Conservation (phyloP, 176 grass and related monocot species). For the Zoysia pacifica region DNA sequence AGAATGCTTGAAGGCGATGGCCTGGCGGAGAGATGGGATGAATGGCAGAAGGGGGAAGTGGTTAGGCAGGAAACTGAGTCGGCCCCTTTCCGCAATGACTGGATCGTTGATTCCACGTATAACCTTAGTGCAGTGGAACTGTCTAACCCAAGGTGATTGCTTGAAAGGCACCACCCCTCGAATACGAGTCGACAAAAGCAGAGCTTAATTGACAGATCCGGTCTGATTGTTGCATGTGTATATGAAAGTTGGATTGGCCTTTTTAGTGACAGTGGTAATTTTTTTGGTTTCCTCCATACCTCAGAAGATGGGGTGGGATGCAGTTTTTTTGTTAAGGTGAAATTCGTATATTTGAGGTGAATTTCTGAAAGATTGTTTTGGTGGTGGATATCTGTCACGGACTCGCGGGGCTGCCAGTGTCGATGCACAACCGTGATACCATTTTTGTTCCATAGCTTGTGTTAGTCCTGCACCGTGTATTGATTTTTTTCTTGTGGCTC, state of each 20-base stretch:
- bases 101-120: conserved; percentile 62
- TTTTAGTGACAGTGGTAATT: background rate
- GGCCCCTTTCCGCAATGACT: conserved; percentile 40
- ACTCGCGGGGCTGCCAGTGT: conserved; percentile 14
- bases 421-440: background rate
- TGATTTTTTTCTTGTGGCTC: too few relatives aligned
- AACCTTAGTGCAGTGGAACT: conserved; percentile 61
- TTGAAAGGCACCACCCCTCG: conserved; percentile 11
- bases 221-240: conserved; percentile 50
- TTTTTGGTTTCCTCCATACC: conserved; percentile 25
- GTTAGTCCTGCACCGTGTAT: background rate
- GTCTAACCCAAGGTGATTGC: conserved; percentile 65
- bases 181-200: background rate
- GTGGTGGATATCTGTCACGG: background rate
- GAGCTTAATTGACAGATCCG: conserved; percentile 31
- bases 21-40: conserved; percentile 68
- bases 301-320: conserved; percentile 35
- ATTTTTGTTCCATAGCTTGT: background rate
- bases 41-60: conserved; percentile 82
- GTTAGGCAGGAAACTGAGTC: conserved; percentile 50
- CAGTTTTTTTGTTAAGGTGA: conserved; percentile 21
- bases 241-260: conserved; percentile 48
- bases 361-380: conserved; percentile 31
- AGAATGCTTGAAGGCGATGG: conserved; percentile 81
- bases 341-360: conserved; percentile 37